These are phyloP conservation scores for Neurospora sp. DNA, from an alignment of 495 filamentous ascomycete genomes.

Conservation along the genomic window DNA sequence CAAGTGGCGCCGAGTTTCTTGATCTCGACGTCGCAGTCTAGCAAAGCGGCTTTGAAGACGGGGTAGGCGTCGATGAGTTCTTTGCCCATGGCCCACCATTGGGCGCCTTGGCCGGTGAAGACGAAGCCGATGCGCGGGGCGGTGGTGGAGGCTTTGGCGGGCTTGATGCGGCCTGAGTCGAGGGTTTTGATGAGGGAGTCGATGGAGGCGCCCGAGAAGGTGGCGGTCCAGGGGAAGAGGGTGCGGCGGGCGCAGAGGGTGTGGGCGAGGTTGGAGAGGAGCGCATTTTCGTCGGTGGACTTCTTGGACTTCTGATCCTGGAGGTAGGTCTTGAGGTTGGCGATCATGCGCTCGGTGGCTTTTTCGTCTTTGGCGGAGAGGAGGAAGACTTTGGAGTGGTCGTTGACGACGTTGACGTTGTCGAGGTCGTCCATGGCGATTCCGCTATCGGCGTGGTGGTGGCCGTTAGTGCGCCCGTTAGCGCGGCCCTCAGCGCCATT, in stretches of 20 bases:
- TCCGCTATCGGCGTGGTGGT: background rate
- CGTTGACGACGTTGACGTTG: background rate
- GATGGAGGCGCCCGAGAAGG: conserved; percentile 9
- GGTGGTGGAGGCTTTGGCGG: background rate
- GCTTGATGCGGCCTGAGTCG: conserved; percentile 11
- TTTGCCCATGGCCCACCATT: conserved; percentile 46
- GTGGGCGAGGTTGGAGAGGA: conserved; percentile 23
- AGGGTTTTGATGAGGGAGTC: conserved; percentile 7
- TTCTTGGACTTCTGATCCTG: background rate
- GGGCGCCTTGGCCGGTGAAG: conserved; percentile 39
- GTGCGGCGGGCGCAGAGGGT: conserved; percentile 25
- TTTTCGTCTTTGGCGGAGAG: conserved; percentile 19
- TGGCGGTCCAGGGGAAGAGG: conserved; percentile 16
- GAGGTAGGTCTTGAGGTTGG: conserved; percentile 13
- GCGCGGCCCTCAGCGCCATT: conserved; percentile 5
- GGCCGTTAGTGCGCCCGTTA: conserved; percentile 3
- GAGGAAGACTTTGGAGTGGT: conserved; percentile 6
- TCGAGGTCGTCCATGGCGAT: background rate
- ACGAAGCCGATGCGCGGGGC: conserved; percentile 19
- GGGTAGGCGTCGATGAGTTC: conserved; percentile 30
- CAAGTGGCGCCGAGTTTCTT: conserved; percentile 22
- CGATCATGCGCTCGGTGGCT: conserved; percentile 10
- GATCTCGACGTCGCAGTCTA: conserved; percentile 19
- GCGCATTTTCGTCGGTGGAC: conserved; percentile 4
- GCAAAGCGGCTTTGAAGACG: conserved; percentile 17